Conservation (phyloP, 495 filamentous ascomycete genomes). For the Letharia columbiana region DNA sequence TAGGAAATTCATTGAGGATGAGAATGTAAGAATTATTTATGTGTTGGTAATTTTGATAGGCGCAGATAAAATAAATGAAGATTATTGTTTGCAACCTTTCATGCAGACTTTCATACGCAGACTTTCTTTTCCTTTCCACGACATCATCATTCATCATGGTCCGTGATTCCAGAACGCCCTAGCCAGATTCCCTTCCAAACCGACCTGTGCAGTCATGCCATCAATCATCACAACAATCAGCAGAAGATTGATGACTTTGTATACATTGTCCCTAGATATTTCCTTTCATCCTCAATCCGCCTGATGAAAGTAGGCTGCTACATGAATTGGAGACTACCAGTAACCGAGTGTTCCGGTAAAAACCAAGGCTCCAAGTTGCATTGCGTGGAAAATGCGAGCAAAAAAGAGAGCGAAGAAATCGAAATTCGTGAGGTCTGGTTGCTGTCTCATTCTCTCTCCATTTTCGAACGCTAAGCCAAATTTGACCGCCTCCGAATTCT, state of each 20-base stretch:
- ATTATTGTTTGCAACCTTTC: constrained; percentile 3
- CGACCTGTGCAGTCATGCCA: neutral
- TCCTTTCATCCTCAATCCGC: neutral
- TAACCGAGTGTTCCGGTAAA: neutral
- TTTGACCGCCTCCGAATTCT: constrained; percentile 1
- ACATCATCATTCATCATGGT: neutral
- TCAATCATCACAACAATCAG: neutral
- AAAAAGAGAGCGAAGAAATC: neutral
- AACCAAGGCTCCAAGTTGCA: neutral
- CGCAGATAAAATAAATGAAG: neutral
- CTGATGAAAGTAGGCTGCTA: neutral
- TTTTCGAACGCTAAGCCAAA: neutral
- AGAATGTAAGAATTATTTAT: neutral
- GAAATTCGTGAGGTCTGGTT: neutral
- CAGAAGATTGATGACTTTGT: neutral
- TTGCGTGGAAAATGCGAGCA: neutral
- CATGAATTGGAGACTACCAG: neutral
- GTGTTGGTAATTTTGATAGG: neutral
- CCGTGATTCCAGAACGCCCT: neutral
- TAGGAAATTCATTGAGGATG: constrained; percentile 2
- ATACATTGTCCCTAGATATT: constrained; percentile 1
- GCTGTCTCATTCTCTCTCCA: neutral
- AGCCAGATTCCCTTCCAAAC: constrained; percentile 4
- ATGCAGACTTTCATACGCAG: neutral
- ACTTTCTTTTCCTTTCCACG: neutral